Conservation (phyloP, 2,329 filamentous ascomycete genomes). For the Clonostachys solani region DNA sequence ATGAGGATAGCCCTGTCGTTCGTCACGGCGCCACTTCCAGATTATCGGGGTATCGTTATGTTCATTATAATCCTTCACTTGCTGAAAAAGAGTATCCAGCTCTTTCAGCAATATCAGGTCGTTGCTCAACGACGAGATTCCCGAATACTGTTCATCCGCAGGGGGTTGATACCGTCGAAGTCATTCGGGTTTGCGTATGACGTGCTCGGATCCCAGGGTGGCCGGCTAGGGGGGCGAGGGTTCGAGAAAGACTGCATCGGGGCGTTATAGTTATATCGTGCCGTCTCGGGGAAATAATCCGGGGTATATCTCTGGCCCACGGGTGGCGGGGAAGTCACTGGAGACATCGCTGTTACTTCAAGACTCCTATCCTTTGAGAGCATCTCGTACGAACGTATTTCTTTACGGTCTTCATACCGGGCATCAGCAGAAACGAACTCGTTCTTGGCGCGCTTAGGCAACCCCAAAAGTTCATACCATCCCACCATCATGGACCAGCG, state of each 20-base stretch:
- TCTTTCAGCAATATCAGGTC: too few relatives aligned
- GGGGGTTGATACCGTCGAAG: conserved; percentile 41
- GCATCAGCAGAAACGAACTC: conserved; percentile 92
- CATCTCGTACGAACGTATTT: conserved; percentile 76
- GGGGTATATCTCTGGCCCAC: conserved; percentile 38
- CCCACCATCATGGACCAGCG: conserved; percentile 81
- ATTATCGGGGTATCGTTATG: too few relatives aligned
- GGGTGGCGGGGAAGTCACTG: conserved; percentile 10
- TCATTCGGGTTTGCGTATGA: conserved; percentile 26
- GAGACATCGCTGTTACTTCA: conserved; percentile 46
- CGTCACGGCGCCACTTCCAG: too few relatives aligned
- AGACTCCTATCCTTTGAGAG: conserved; percentile 55
- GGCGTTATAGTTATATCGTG: conserved; percentile 51
- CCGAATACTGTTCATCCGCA: conserved; percentile 43
- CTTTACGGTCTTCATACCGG: conserved; percentile 53
- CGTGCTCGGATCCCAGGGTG: conserved; percentile 36
- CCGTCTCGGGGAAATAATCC: conserved; percentile 52
- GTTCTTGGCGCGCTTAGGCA: conserved; percentile 45
- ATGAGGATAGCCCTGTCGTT: too few relatives aligned
- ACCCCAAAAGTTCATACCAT: conserved; percentile 62
- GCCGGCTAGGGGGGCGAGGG: conserved; percentile 39
- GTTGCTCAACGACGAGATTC: too few relatives aligned
- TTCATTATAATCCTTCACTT: too few relatives aligned
- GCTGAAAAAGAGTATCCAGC: too few relatives aligned
- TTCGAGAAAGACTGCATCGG: conserved; percentile 53